A percentile compares a stretch with the other conserved stretches of the same genome.
These are phyloP conservation scores for Rhizopogon roseolus DNA, from an alignment of 768 basidiomycete genomes.

Conservation along the genomic window DNA sequence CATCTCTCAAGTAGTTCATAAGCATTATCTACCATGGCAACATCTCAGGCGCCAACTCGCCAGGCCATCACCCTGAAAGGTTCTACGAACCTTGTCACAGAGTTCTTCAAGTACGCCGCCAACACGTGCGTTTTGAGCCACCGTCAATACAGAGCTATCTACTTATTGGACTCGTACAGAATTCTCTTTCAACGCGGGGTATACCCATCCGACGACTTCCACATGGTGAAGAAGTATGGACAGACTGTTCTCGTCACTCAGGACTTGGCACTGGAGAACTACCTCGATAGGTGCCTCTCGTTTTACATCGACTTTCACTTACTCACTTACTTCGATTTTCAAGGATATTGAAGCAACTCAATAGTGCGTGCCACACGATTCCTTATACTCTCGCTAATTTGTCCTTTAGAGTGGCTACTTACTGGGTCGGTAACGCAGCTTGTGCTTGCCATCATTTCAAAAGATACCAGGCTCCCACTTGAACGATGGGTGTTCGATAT, in stretches of 20 bases:
- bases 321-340: slow-evolving; percentile 1
- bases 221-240: slow-evolving; percentile 99
- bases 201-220: slow-evolving; percentile 97
- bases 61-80: slow-evolving; percentile 94
- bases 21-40: slow-evolving; percentile 28
- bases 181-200: slow-evolving; percentile 96
- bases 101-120: slow-evolving; percentile 99
- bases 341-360: slow-evolving; percentile 88
- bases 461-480: slow-evolving; percentile 85
- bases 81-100: slow-evolving; percentile 88
- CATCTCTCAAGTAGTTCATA: neutral
- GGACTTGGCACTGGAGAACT: slow-evolving; percentile 89
- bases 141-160: neutral
- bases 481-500: slow-evolving; percentile 99
- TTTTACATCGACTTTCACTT: neutral
- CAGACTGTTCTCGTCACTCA: slow-evolving; percentile 93
- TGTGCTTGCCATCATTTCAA: slow-evolving; percentile 93
- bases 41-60: slow-evolving; percentile 44
- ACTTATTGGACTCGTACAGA: slow-evolving; percentile 32
- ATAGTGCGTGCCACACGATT: slow-evolving; percentile 52
- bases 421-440: slow-evolving; percentile 90
- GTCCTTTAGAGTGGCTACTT: slow-evolving; percentile 80
- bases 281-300: slow-evolving; percentile 66
- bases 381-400: neutral
- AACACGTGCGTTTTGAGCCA: slow-evolving; percentile 66